Conservation (phyloP, 2,329 filamentous ascomycete species). For the Beauveria bassiana region DNA sequence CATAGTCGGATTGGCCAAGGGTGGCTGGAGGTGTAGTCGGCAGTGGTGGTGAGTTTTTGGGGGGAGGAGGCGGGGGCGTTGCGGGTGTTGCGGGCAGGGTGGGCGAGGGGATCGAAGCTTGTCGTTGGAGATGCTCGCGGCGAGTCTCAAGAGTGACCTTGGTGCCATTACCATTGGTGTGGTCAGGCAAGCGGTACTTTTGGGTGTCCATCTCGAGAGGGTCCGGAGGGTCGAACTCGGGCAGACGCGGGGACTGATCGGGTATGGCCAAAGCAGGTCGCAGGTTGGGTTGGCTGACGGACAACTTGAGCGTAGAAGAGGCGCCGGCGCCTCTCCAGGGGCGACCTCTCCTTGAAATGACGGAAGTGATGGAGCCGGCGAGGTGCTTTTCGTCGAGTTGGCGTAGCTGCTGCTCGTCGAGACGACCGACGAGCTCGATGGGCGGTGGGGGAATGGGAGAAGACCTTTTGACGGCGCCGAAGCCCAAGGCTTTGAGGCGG, state of each 20-base stretch:
- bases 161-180: slow-evolving; percentile 59
- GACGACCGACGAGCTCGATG: slow-evolving; percentile 53
- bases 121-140: slow-evolving; percentile 49
- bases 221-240: slow-evolving; percentile 43
- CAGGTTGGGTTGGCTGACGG: slow-evolving; percentile 17
- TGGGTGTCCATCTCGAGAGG: slow-evolving; percentile 60
- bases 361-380: slow-evolving; percentile 40
- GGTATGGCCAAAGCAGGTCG: slow-evolving; percentile 19
- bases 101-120: slow-evolving; percentile 31
- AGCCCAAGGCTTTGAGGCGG: slow-evolving; percentile 57
- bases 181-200: slow-evolving; percentile 67
- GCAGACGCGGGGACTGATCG: slow-evolving; percentile 32
- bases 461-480: slow-evolving; percentile 38
- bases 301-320: slow-evolving; percentile 18
- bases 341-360: slow-evolving; percentile 58
- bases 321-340: slow-evolving; percentile 61
- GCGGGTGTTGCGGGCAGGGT: slow-evolving; percentile 22
- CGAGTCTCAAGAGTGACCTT: slow-evolving; percentile 52
- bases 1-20: slow-evolving; percentile 32
- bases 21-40: slow-evolving; percentile 16
- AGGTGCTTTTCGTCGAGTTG: slow-evolving; percentile 61
- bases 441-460: slow-evolving; percentile 18
- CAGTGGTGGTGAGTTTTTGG: slow-evolving; percentile 35
- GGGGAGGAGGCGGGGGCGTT: slow-evolving; percentile 29
- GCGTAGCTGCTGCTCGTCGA: slow-evolving; percentile 62